Evolutionary conservation across 2,329 filamentous ascomycete species (phyloP).

Genomic region (Penicillium sp.): DNA sequence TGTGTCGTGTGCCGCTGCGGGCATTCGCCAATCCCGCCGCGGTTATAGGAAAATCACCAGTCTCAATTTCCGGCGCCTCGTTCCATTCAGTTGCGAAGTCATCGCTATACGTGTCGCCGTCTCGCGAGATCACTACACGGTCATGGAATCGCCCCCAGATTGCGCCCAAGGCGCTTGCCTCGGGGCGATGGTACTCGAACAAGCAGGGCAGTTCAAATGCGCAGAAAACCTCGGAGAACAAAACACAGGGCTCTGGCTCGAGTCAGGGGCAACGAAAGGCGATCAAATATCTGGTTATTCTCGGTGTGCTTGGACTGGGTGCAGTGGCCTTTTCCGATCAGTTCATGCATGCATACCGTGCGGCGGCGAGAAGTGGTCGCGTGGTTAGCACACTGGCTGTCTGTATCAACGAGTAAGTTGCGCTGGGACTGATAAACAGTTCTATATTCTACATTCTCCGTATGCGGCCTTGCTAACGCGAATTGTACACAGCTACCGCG

Average conservation of each 20-base stretch:
- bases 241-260: constrained; percentile 9
- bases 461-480: constrained; percentile 5
- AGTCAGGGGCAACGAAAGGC: constrained; percentile 20
- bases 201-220: constrained; percentile 13
- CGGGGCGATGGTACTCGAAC: constrained; percentile 13
- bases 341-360: constrained; percentile 69
- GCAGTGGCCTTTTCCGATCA: constrained; percentile 56
- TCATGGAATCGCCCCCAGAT: not conserved
- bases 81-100: constrained; percentile 4
- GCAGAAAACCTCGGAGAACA: constrained; percentile 2
- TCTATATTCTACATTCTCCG: not conserved
- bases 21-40: constrained; percentile 28
- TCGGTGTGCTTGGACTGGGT: constrained; percentile 38
- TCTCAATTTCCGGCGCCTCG: constrained; percentile 10
- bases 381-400: constrained; percentile 69
- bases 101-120: not conserved
- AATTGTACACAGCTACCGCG: constrained; percentile 64
- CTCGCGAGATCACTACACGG: not conserved
- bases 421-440: not conserved
- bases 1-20: constrained; percentile 32
- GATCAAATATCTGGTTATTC: constrained; percentile 32
- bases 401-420: constrained; percentile 78
- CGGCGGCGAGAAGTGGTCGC: constrained; percentile 69
- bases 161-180: not conserved
- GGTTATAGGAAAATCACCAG: constrained; percentile 22